These are phyloP conservation scores for Fusarium drepaniforme DNA, from an alignment of 2,329 filamentous ascomycete genomes.

Conservation along the genomic window DNA sequence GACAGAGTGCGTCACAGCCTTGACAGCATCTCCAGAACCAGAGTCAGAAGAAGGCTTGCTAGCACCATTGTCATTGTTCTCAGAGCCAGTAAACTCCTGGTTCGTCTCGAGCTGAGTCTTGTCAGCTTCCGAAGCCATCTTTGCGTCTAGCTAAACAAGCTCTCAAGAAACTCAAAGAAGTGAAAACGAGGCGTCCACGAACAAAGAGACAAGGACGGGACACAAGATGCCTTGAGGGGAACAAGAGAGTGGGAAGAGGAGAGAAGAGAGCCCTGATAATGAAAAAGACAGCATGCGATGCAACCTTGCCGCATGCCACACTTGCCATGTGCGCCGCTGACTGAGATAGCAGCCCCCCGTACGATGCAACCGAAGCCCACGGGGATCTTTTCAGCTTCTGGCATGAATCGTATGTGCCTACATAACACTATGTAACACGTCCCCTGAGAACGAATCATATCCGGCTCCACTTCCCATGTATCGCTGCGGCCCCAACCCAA, in stretches of 20 bases:
- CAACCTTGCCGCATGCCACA: neutral
- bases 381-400: neutral
- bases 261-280: neutral
- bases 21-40: conserved; percentile 7
- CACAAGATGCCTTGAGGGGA: neutral
- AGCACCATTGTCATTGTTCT: neutral
- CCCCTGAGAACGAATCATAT: neutral
- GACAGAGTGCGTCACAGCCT: conserved; percentile 16
- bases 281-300: neutral
- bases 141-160: neutral
- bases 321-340: neutral
- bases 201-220: neutral
- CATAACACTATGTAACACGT: neutral
- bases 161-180: too few relatives aligned
- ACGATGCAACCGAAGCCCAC: neutral
- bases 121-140: conserved; percentile 13
- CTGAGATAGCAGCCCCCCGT: neutral
- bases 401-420: neutral
- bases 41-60: conserved; percentile 17
- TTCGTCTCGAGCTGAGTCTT: conserved; percentile 15
- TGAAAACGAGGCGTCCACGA: too few relatives aligned
- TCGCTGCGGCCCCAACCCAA: neutral
- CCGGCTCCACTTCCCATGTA: neutral
- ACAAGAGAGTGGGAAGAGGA: neutral
- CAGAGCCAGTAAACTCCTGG: conserved; percentile 9